Conservation (phyloP, 768 basidiomycete genomes). For the Candolleomyces aberdarensis region DNA sequence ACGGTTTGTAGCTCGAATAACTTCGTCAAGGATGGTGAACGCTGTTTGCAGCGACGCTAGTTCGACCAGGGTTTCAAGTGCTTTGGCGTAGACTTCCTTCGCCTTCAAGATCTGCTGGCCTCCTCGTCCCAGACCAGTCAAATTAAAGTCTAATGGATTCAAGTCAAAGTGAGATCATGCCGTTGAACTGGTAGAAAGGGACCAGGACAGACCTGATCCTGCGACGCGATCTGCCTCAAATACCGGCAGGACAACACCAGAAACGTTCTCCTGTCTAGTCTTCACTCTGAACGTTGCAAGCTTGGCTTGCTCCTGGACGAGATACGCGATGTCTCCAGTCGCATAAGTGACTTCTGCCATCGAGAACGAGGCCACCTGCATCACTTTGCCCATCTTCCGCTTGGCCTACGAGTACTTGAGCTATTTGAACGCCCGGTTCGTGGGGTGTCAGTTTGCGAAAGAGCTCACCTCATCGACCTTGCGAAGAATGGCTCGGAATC, state of each 20-base stretch:
- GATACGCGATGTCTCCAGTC: slow-evolving; percentile 95
- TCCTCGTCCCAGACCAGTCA: slow-evolving; percentile 94
- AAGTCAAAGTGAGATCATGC: background rate
- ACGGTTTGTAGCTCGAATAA: slow-evolving; percentile 98
- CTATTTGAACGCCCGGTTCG: slow-evolving; percentile 16
- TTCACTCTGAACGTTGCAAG: slow-evolving; percentile 89
- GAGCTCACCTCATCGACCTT: slow-evolving; percentile 92
- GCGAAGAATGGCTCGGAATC: slow-evolving; percentile 90
- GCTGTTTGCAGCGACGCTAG: slow-evolving; percentile 96
- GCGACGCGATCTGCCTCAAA: slow-evolving; percentile 89
- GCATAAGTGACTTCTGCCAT: slow-evolving; percentile 98
- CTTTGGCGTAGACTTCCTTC: slow-evolving; percentile 98
- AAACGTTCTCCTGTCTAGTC: slow-evolving; percentile 97
- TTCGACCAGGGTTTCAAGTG: slow-evolving; percentile 95
- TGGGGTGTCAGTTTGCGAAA: background rate
- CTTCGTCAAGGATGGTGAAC: slow-evolving; percentile 97
- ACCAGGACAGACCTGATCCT: slow-evolving; percentile 62
- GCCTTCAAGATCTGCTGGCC: slow-evolving; percentile 93
- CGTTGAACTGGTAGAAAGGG: background rate
- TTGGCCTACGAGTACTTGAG: slow-evolving; percentile 67
- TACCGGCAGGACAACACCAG: slow-evolving; percentile 91
- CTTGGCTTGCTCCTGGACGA: slow-evolving; percentile 95
- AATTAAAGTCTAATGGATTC: slow-evolving; percentile 73
- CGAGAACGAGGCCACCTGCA: slow-evolving; percentile 98
- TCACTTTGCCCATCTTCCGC: slow-evolving; percentile 97